Conservation (phyloP, 805 yeast genomes). For the Debaryomyces hansenii region DNA sequence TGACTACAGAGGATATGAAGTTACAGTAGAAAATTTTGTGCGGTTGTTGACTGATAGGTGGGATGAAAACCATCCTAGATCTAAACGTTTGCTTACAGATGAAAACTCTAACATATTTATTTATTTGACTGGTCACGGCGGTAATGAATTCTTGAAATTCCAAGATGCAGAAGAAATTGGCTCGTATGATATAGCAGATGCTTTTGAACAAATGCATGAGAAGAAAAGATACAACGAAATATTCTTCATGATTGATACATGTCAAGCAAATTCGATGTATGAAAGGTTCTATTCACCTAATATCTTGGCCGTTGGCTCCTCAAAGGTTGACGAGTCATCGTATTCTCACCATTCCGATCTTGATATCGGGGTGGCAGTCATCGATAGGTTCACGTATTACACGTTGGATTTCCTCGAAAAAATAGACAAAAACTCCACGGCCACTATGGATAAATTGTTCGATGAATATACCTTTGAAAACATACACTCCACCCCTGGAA, state of each 20-base stretch:
- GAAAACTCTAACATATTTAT: conserved; percentile 92
- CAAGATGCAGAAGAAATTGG: conserved; percentile 99
- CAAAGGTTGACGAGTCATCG: conserved; percentile 82
- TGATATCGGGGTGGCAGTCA: conserved; percentile 96
- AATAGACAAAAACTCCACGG: conserved; percentile 70
- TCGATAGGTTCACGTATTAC: conserved; percentile 92
- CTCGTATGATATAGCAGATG: conserved; percentile 93
- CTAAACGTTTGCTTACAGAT: conserved; percentile 87
- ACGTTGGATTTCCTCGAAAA: conserved; percentile 85
- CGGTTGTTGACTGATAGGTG: conserved; percentile 91
- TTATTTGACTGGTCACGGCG: conserved; percentile 98
- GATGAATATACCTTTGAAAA: conserved; percentile 80
- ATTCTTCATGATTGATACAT: conserved; percentile 96
- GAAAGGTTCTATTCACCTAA: conserved; percentile 90
- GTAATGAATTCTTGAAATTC: conserved; percentile 93
- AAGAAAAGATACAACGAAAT: conserved; percentile 94
- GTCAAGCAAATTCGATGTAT: conserved; percentile 98
- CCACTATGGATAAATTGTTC: conserved; percentile 80
- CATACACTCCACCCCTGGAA: conserved; percentile 93
- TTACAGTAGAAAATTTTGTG: conserved; percentile 95
- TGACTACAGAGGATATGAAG: conserved; percentile 96
- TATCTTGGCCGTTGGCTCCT: conserved; percentile 88
- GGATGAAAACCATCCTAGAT: conserved; percentile 91
- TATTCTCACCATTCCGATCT: conserved; percentile 95
- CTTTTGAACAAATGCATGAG: conserved; percentile 95